These are phyloP conservation scores for Fusarium sp. DNA, from an alignment of 2,329 filamentous ascomycete species.

Conservation along the genomic window DNA sequence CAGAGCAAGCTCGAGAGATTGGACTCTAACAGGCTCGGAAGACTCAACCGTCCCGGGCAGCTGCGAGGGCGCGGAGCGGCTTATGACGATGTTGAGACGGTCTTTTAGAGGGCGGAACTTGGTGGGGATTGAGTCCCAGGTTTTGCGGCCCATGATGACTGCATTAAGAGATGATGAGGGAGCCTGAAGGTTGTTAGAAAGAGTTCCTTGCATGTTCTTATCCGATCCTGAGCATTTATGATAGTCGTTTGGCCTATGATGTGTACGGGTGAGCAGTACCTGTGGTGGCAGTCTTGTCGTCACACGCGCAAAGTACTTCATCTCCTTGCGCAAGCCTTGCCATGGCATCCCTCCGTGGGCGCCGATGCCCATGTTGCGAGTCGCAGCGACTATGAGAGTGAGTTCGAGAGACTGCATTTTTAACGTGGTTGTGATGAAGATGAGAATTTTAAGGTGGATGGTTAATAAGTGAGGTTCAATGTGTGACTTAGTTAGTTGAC, in stretches of 20 bases:
- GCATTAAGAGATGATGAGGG: slow-evolving; percentile 66
- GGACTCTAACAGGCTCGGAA: slow-evolving; percentile 64
- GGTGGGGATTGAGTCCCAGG: slow-evolving; percentile 89
- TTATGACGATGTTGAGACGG: slow-evolving; percentile 85
- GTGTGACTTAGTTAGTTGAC: neutral
- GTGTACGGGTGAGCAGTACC: slow-evolving; percentile 43
- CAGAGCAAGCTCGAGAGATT: slow-evolving; percentile 69
- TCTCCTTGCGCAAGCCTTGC: slow-evolving; percentile 88
- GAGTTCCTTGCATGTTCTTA: neutral
- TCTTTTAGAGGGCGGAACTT: slow-evolving; percentile 82
- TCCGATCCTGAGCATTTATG: too few species aligned
- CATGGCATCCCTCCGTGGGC: slow-evolving; percentile 83
- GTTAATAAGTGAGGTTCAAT: neutral
- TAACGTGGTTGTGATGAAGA: slow-evolving; percentile 10
- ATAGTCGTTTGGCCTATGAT: neutral
- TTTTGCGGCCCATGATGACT: slow-evolving; percentile 97
- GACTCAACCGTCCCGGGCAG: slow-evolving; percentile 12
- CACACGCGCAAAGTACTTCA: slow-evolving; percentile 93
- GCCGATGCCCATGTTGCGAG: slow-evolving; percentile 91
- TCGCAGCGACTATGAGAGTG: slow-evolving; percentile 94
- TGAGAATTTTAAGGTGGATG: slow-evolving; percentile 2
- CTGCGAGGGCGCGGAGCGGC: slow-evolving; percentile 58
- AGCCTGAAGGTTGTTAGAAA: slow-evolving; percentile 37
- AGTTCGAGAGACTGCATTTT: slow-evolving; percentile 65
- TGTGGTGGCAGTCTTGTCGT: slow-evolving; percentile 73